These are phyloP conservation scores for Gentiana dahurica DNA, from an alignment of 257 asterid genomes.

Conservation along the genomic window DNA sequence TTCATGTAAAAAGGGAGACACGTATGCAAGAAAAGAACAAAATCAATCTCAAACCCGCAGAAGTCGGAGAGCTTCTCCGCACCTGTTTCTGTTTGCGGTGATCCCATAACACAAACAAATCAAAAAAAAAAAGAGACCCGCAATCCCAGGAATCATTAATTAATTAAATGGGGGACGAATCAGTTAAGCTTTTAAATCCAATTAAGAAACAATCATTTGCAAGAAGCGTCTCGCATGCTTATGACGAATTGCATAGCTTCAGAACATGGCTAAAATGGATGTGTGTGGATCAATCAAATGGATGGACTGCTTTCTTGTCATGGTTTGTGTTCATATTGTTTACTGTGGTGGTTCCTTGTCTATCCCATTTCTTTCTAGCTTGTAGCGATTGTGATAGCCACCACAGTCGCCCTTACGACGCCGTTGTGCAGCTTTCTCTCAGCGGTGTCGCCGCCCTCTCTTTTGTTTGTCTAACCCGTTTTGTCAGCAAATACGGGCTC, in stretches of 20 bases:
- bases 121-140: too few relatives aligned
- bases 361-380: conserved; percentile 63
- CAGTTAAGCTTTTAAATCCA: conserved; percentile 12
- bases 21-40: too few relatives aligned
- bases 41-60: too few relatives aligned
- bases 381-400: conserved; percentile 63
- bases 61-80: too few relatives aligned
- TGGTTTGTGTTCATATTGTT: conserved; percentile 55
- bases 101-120: too few relatives aligned
- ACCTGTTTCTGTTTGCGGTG: too few relatives aligned
- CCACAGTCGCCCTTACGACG: conserved; percentile 68
- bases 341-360: conserved; percentile 49
- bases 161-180: conserved; percentile 34
- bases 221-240: conserved; percentile 53
- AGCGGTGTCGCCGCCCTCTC: conserved; percentile 61
- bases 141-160: too few relatives aligned
- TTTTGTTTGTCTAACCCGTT: conserved; percentile 53
- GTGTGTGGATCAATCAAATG: conserved; percentile 78
- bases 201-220: conserved; percentile 18
- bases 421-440: conserved; percentile 80
- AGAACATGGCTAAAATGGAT: conserved; percentile 82
- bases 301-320: conserved; percentile 52
- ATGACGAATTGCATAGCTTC: conserved; percentile 64
- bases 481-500: conserved; percentile 57
- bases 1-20: too few relatives aligned